Percentiles rank a stretch among this genome's conserved stretches.
These are phyloP conservation scores for Aureobasidium mangrovei DNA, from an alignment of 2,329 filamentous ascomycete genomes.

Conservation along the genomic window DNA sequence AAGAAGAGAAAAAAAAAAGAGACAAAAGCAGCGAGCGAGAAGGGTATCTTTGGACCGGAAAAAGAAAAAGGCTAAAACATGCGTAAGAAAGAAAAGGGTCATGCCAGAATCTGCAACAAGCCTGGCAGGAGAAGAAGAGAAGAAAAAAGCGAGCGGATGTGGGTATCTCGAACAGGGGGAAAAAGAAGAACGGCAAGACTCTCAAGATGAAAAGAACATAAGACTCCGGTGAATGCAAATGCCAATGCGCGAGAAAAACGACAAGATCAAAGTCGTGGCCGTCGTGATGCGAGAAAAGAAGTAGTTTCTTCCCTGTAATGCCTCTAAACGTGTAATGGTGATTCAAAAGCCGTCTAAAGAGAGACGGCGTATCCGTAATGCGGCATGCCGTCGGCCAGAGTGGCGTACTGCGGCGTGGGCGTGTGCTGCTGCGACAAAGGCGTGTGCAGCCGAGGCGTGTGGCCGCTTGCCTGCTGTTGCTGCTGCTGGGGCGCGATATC, in stretches of 20 bases:
- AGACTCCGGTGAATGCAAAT: too few species aligned
- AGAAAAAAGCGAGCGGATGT: too few species aligned
- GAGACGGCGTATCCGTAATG: background rate
- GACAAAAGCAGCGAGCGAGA: conserved; percentile 16
- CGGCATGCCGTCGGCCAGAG: background rate
- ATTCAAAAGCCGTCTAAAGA: background rate
- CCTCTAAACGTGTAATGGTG: too few species aligned
- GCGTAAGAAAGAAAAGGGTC: too few species aligned
- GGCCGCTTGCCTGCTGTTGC: background rate
- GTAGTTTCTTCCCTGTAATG: background rate
- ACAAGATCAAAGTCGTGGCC: too few species aligned
- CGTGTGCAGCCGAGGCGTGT: conserved; percentile 17
- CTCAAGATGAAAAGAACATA: too few species aligned
- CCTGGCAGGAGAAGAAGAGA: too few species aligned
- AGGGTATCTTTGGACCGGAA: conserved; percentile 19
- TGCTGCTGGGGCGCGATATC: conserved; percentile 31
- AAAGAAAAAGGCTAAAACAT: background rate
- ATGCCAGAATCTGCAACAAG: too few species aligned
- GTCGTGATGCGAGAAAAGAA: too few species aligned
- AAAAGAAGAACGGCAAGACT: too few species aligned
- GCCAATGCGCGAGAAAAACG: too few species aligned
- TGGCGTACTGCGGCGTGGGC: conserved; percentile 3
- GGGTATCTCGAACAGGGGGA: too few species aligned
- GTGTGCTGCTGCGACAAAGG: conserved; percentile 9
- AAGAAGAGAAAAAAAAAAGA: background rate